A percentile compares a stretch with the other conserved stretches of the same genome.
Conservation (phyloP, 768 basidiomycete species). For the Lactarius psammicola region DNA sequence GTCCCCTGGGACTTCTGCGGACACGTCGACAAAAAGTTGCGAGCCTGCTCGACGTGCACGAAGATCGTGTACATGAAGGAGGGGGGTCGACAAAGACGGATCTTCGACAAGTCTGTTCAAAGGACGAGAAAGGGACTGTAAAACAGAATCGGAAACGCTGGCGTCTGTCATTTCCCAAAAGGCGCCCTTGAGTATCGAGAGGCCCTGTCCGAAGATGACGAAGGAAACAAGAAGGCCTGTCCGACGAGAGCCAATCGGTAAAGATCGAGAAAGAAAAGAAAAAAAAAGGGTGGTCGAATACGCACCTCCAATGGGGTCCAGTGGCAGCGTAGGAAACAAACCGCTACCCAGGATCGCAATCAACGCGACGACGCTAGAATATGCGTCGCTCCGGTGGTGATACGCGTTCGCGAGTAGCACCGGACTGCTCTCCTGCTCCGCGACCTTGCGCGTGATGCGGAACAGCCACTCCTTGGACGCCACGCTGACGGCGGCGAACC, state of each 20-base stretch:
- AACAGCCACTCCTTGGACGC: conserved; percentile 92
- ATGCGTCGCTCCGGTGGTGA: conserved; percentile 97
- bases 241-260: conserved; percentile 4
- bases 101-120: conserved; percentile 22
- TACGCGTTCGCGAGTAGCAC: conserved; percentile 95
- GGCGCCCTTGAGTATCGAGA: conserved; percentile 62
- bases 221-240: conserved; percentile 84
- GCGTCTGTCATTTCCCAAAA: conserved; percentile 84
- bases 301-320: conserved; percentile 93
- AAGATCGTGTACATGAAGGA: conserved; percentile 51
- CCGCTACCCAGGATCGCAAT: conserved; percentile 90
- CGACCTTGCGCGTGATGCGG: conserved; percentile 83
- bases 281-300: conserved; percentile 13
- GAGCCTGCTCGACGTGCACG: conserved; percentile 80
- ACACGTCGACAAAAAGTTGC: conserved; percentile 78
- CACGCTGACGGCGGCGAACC: conserved; percentile 86
- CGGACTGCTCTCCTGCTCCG: conserved; percentile 85
- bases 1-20: conserved; percentile 60
- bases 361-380: conserved; percentile 88
- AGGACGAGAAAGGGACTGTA: conserved; percentile 55
- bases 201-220: conserved; percentile 80
- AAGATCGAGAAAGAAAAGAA: not conserved
- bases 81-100: not conserved
- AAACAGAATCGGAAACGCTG: conserved; percentile 56
- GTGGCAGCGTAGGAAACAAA: conserved; percentile 77